phyloP scores from a whole-genome alignment of 306 rosid species.

The Canavalia gladiata region DNA sequence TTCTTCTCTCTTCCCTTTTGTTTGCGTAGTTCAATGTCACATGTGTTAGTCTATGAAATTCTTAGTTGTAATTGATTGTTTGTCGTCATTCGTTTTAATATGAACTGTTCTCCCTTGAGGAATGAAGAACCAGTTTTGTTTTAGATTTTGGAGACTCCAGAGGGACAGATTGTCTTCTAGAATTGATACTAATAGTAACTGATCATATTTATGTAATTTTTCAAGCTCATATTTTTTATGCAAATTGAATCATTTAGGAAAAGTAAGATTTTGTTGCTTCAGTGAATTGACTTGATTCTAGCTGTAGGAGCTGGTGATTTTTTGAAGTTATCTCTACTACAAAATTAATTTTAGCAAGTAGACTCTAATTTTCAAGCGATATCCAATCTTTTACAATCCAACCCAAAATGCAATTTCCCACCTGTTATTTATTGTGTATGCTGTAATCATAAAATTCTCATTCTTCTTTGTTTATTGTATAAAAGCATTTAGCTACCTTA shows the following conservation, averaged over 20 bases:
- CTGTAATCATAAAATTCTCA: neutral
- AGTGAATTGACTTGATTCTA: neutral
- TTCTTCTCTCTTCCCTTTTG: neutral
- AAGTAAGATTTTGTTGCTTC: neutral
- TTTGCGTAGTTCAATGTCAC: slow-evolving; percentile 35
- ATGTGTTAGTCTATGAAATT: slow-evolving; percentile 6
- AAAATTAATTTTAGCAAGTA: neutral
- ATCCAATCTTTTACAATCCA: slow-evolving; percentile 19
- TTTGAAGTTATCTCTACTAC: neutral
- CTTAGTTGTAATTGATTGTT: slow-evolving; percentile 24
- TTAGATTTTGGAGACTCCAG: slow-evolving; percentile 14
- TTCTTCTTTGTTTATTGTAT: slow-evolving; percentile 28
- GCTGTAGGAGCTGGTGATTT: neutral
- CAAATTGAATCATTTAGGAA: neutral
- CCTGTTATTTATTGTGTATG: neutral
- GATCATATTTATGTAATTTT: slow-evolving; percentile 21
- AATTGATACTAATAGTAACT: slow-evolving; percentile 14
- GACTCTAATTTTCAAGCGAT: slow-evolving; percentile 30
- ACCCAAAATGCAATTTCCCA: neutral
- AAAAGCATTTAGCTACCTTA: slow-evolving; percentile 33
- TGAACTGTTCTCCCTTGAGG: slow-evolving; percentile 16
- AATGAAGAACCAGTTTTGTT: slow-evolving; percentile 19
- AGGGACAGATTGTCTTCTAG: slow-evolving; percentile 10
- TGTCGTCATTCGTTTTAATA: slow-evolving; percentile 28
- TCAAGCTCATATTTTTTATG: neutral